These are phyloP conservation scores for Stemphylium beticola DNA, from an alignment of 2,329 filamentous ascomycete species.

Conservation along the genomic window DNA sequence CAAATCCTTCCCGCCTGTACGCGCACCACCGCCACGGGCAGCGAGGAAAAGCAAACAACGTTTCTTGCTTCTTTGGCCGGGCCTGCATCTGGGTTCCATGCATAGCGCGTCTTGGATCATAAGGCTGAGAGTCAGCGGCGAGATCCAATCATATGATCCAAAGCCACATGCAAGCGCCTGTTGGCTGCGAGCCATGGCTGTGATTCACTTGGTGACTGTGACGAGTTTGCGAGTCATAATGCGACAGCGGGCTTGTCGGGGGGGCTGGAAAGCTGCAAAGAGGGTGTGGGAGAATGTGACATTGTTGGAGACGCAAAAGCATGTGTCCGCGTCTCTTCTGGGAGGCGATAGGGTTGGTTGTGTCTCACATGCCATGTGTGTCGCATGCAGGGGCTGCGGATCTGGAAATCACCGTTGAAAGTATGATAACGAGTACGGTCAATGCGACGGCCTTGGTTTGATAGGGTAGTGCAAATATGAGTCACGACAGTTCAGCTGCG, in stretches of 20 bases:
- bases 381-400: conserved; percentile 26
- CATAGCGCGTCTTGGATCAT: conserved; percentile 9
- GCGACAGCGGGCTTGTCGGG: conserved; percentile 5
- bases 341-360: conserved; percentile 19
- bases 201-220: conserved; percentile 15
- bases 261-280: conserved; percentile 8
- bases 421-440: background rate
- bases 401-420: conserved; percentile 15
- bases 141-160: conserved; percentile 11
- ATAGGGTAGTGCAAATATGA: background rate
- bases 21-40: conserved; percentile 5
- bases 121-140: conserved; percentile 15
- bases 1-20: conserved; percentile 7
- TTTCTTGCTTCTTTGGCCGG: conserved; percentile 6
- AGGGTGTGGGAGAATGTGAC: conserved; percentile 18
- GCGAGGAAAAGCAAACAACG: conserved; percentile 4
- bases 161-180: conserved; percentile 16
- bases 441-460: conserved; percentile 8
- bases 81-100: conserved; percentile 13
- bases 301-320: conserved; percentile 14
- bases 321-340: conserved; percentile 17
- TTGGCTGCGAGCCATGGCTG: conserved; percentile 7
- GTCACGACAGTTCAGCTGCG: background rate
- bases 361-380: conserved; percentile 41
- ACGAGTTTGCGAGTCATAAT: conserved; percentile 17